phyloP scores from a whole-genome alignment of 371 early-diverging fungal species.

The Gilbertella persicaria region DNA sequence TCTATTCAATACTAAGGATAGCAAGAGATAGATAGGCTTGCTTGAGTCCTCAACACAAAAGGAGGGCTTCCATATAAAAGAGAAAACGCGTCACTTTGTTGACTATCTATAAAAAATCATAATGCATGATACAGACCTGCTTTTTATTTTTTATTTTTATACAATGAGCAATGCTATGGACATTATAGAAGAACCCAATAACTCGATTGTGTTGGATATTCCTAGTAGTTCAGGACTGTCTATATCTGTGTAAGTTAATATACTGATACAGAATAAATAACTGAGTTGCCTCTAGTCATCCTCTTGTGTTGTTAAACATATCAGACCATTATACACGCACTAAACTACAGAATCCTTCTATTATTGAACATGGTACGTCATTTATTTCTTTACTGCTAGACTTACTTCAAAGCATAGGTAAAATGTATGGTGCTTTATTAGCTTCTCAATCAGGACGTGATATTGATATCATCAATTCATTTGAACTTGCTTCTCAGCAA shows the following conservation, averaged over 20 bases:
- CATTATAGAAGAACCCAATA: constrained; percentile 35
- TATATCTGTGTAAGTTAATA: constrained; percentile 44
- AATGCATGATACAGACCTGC: neutral
- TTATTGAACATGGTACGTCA: constrained; percentile 34
- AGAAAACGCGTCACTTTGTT: constrained; percentile 5
- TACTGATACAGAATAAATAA: neutral
- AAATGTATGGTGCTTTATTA: constrained; percentile 78
- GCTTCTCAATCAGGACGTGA: constrained; percentile 85
- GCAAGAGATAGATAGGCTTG: neutral
- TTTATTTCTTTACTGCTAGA: too few species aligned
- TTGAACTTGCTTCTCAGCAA: constrained; percentile 62
- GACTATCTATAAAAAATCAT: too few species aligned
- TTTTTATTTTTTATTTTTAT: neutral
- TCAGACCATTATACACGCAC: constrained; percentile 85
- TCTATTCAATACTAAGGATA: too few species aligned
- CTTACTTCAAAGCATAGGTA: too few species aligned
- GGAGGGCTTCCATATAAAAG: neutral
- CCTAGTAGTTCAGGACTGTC: constrained; percentile 46
- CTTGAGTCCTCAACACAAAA: neutral
- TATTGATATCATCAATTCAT: constrained; percentile 83
- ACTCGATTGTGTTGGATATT: constrained; percentile 29
- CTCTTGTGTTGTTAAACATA: constrained; percentile 82
- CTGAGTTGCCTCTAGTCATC: constrained; percentile 61
- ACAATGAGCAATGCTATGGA: constrained; percentile 45
- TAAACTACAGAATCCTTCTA: constrained; percentile 58